Conservation (phyloP, 228 moss, liverwort and hornwort genomes). For the Sphagnum fallax region DNA sequence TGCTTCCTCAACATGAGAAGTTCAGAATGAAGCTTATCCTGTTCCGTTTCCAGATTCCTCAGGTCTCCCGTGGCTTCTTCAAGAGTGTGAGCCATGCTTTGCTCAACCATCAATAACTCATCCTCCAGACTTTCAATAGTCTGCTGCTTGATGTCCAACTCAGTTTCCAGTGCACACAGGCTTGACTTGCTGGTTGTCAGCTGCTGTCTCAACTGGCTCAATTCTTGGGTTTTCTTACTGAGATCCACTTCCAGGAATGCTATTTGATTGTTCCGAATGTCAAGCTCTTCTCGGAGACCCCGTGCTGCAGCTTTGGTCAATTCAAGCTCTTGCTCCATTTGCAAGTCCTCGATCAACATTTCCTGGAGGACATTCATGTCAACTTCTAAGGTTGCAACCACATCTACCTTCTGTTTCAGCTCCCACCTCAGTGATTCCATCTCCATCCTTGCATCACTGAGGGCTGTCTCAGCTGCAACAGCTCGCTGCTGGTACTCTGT, state of each 20-base stretch:
- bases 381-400: conserved; percentile 36
- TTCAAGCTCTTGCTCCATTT: conserved; percentile 40
- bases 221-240: conserved; percentile 29
- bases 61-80: conserved; percentile 51
- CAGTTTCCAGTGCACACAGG: conserved; percentile 54
- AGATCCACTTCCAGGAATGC: conserved; percentile 27
- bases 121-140: conserved; percentile 61
- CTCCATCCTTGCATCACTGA: conserved; percentile 36
- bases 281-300: conserved; percentile 29
- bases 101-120: conserved; percentile 61
- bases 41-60: conserved; percentile 53
- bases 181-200: conserved; percentile 44
- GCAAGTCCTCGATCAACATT: conserved; percentile 46
- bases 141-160: conserved; percentile 63
- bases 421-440: conserved; percentile 41
- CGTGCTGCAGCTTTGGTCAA: conserved; percentile 12
- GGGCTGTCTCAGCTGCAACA: conserved; percentile 26
- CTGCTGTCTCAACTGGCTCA: conserved; percentile 30
- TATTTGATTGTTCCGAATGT: conserved; percentile 17
- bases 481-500: conserved; percentile 27
- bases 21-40: conserved; percentile 65
- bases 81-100: conserved; percentile 40
- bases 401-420: conserved; percentile 36
- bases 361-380: conserved; percentile 53
- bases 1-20: conserved; percentile 65